Evolutionary conservation across 2,329 filamentous ascomycete genomes (phyloP).

Genomic region (Herpotrichia juniperi): DNA sequence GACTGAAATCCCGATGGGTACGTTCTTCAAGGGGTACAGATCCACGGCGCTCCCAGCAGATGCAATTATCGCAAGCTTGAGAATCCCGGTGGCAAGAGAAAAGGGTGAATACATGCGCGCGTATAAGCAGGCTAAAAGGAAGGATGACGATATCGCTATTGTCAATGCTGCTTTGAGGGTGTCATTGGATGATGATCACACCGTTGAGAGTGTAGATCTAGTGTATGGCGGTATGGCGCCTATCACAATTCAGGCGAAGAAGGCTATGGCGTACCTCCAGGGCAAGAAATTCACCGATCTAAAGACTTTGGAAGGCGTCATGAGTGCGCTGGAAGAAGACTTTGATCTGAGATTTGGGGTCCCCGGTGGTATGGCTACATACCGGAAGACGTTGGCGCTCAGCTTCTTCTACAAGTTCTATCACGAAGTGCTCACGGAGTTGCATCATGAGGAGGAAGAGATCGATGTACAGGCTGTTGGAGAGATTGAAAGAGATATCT

Average conservation of each 20-base stretch:
- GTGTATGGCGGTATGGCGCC: constrained; percentile 97
- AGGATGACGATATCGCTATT: constrained; percentile 98
- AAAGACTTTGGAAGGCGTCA: constrained; percentile 83
- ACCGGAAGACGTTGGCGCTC: constrained; percentile 86
- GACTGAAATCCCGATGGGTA: constrained; percentile 85
- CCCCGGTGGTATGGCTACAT: constrained; percentile 96
- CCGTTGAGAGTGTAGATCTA: constrained; percentile 76
- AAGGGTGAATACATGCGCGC: constrained; percentile 85
- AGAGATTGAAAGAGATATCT: constrained; percentile 86
- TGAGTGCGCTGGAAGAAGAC: constrained; percentile 87
- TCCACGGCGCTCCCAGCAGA: constrained; percentile 80
- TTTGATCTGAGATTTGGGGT: constrained; percentile 91
- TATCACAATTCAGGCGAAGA: constrained; percentile 84
- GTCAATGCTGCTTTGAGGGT: constrained; percentile 87
- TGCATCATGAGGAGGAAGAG: constrained; percentile 59
- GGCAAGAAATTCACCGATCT: constrained; percentile 83
- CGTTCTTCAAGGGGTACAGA: constrained; percentile 93
- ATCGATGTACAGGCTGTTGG: constrained; percentile 76
- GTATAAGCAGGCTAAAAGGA: constrained; percentile 96
- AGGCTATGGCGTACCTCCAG: constrained; percentile 73
- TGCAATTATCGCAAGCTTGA: constrained; percentile 83
- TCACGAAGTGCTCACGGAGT: constrained; percentile 76
- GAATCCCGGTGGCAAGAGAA: constrained; percentile 77
- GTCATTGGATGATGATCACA: constrained; percentile 69
- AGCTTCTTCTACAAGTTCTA: constrained; percentile 98